phyloP scores from a whole-genome alignment of 495 filamentous ascomycete genomes.

The Lophiotrema nucula region DNA sequence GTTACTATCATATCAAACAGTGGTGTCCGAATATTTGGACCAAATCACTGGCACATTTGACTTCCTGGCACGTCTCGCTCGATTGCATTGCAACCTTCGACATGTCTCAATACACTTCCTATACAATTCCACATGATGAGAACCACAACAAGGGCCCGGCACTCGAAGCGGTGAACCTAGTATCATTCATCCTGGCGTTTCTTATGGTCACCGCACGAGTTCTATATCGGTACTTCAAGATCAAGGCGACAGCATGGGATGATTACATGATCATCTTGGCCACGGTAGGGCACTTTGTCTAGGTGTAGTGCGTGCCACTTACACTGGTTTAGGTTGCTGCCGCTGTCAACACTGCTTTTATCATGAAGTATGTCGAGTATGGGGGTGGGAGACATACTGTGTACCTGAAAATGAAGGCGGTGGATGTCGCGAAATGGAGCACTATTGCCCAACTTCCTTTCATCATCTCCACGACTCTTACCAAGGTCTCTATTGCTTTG shows the following conservation, averaged over 20 bases:
- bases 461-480: slow-evolving; percentile 18
- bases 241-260: slow-evolving; percentile 3
- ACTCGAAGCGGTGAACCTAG: neutral
- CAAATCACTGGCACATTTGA: too few species aligned
- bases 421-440: slow-evolving; percentile 14
- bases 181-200: neutral
- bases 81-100: too few species aligned
- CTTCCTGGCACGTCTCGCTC: too few species aligned
- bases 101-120: neutral
- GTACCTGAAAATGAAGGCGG: slow-evolving; percentile 2
- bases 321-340: neutral
- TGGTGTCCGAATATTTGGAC: too few species aligned
- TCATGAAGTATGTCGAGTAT: slow-evolving; percentile 8
- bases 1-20: too few species aligned
- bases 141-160: slow-evolving; percentile 1
- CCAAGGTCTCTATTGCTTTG: slow-evolving; percentile 12
- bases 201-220: neutral
- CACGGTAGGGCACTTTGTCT: neutral
- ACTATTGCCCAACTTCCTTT: slow-evolving; percentile 11
- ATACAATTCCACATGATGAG: neutral
- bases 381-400: slow-evolving; percentile 9
- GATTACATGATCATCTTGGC: slow-evolving; percentile 2
- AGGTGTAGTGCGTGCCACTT: neutral
- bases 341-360: slow-evolving; percentile 7
- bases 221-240: neutral